These are phyloP conservation scores for Fusarium buharicum DNA, from an alignment of 2,329 filamentous ascomycete species.

Conservation along the genomic window DNA sequence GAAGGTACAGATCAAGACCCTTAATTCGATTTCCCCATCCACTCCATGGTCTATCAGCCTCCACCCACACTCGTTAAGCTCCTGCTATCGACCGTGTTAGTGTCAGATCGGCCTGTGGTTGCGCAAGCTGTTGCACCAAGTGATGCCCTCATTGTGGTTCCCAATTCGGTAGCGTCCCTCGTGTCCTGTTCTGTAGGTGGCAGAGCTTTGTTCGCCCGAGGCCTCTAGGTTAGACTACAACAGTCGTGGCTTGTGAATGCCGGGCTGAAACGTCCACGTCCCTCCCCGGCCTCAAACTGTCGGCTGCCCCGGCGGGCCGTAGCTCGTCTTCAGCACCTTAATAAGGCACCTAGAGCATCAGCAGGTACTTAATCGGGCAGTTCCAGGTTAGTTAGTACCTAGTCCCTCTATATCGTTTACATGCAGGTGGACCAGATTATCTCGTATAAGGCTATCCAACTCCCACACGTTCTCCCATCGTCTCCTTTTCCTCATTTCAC, in stretches of 20 bases:
- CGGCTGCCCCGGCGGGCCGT: slow-evolving; percentile 11
- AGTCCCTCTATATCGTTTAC: no score
- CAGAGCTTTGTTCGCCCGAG: slow-evolving; percentile 20
- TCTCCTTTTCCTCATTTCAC: neutral
- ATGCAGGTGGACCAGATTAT: no score
- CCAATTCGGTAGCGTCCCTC: slow-evolving; percentile 30
- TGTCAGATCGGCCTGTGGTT: slow-evolving; percentile 34
- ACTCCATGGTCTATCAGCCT: slow-evolving; percentile 32
- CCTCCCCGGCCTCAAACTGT: slow-evolving; percentile 17
- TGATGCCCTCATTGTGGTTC: slow-evolving; percentile 16
- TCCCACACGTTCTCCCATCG: no score
- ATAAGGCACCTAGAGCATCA: no score
- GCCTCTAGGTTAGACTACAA: neutral
- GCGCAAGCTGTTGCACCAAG: slow-evolving; percentile 31
- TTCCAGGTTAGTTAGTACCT: no score
- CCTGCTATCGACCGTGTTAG: slow-evolving; percentile 25
- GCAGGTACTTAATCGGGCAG: no score
- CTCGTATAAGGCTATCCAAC: no score
- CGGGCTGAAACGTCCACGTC: slow-evolving; percentile 33
- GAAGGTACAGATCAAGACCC: slow-evolving; percentile 36
- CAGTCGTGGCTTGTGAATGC: slow-evolving; percentile 35
- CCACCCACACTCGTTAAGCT: slow-evolving; percentile 31
- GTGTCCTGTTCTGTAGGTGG: slow-evolving; percentile 9
- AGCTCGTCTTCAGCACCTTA: slow-evolving; percentile 4
- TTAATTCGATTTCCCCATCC: slow-evolving; percentile 38